These are phyloP conservation scores for Fusarium nisikadoi DNA, from an alignment of 2,329 filamentous ascomycete species.

Conservation along the genomic window DNA sequence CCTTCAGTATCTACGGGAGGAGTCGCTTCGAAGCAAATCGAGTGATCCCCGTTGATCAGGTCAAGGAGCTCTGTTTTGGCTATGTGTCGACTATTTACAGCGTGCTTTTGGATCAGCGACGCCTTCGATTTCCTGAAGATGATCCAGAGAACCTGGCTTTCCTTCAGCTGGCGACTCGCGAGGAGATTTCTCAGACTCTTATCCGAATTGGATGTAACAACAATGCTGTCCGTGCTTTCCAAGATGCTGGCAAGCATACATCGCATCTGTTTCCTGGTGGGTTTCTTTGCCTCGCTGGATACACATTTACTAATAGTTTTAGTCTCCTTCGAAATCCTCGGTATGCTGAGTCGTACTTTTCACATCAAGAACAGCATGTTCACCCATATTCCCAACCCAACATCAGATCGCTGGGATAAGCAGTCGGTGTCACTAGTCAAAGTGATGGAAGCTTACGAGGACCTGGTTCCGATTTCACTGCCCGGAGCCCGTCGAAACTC, in stretches of 20 bases:
- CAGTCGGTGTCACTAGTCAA: constrained; percentile 57
- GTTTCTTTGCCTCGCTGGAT: background rate
- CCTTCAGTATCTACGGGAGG: constrained; percentile 62
- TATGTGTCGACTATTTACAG: constrained; percentile 65
- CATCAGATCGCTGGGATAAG: constrained; percentile 64
- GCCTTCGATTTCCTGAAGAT: constrained; percentile 53
- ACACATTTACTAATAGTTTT: constrained; percentile 14
- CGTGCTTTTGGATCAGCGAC: constrained; percentile 51
- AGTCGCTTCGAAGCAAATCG: constrained; percentile 61
- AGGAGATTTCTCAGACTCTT: constrained; percentile 64
- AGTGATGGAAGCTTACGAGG: constrained; percentile 54
- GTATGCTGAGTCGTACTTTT: constrained; percentile 65
- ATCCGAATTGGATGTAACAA: constrained; percentile 65
- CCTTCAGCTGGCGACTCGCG: constrained; percentile 60
- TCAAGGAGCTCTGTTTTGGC: constrained; percentile 67
- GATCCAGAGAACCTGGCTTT: constrained; percentile 55
- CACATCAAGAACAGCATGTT: constrained; percentile 62
- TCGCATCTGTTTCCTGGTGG: constrained; percentile 63
- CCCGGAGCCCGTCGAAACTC: constrained; percentile 30
- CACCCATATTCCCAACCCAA: constrained; percentile 67
- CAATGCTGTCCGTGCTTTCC: constrained; percentile 59
- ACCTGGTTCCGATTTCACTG: constrained; percentile 43
- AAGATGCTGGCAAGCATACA: constrained; percentile 51
- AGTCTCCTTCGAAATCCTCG: constrained; percentile 68
- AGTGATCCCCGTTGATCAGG: constrained; percentile 62